Conservation (phyloP, 805 yeast species). For the Wickerhamomyces bisporus region DNA sequence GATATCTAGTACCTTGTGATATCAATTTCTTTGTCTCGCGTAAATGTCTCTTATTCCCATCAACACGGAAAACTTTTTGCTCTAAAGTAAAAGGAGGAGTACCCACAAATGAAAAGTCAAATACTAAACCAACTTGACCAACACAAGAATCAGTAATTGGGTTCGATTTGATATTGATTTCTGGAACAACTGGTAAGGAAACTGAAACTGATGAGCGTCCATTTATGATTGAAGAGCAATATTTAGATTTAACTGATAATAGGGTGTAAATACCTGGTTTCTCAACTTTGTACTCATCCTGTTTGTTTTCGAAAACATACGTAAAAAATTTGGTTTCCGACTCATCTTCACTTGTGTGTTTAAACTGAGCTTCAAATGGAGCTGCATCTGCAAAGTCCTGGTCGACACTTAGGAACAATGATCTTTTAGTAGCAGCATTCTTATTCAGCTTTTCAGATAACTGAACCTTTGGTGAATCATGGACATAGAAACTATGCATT, state of each 20-base stretch:
- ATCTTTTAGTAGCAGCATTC: constrained; percentile 33
- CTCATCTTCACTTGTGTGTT: constrained; percentile 25
- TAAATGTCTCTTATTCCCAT: constrained; percentile 29
- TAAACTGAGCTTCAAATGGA: constrained; percentile 32
- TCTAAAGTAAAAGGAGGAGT: constrained; percentile 74
- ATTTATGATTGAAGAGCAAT: constrained; percentile 60
- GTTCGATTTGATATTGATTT: constrained; percentile 33
- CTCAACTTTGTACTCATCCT: constrained; percentile 34
- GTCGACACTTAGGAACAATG: constrained; percentile 30
- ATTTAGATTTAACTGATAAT: constrained; percentile 46
- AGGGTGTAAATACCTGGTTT: constrained; percentile 67
- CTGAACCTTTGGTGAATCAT: constrained; percentile 49
- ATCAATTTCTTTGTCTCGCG: constrained; percentile 31
- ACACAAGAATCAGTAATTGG: constrained; percentile 82
- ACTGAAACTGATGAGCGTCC: constrained; percentile 53
- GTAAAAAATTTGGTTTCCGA: constrained; percentile 14
- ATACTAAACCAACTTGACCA: constrained; percentile 83
- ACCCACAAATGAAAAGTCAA: constrained; percentile 66
- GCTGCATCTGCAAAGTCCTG: constrained; percentile 22
- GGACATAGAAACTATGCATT: constrained; percentile 43
- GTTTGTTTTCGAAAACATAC: constrained; percentile 24
- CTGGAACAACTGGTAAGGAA: constrained; percentile 54
- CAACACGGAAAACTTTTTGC: constrained; percentile 53
- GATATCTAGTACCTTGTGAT: constrained; percentile 41
- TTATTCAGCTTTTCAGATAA: constrained; percentile 36